Conservation (phyloP, 371 early-diverging fungal species). For the Chytridium lagenaria region DNA sequence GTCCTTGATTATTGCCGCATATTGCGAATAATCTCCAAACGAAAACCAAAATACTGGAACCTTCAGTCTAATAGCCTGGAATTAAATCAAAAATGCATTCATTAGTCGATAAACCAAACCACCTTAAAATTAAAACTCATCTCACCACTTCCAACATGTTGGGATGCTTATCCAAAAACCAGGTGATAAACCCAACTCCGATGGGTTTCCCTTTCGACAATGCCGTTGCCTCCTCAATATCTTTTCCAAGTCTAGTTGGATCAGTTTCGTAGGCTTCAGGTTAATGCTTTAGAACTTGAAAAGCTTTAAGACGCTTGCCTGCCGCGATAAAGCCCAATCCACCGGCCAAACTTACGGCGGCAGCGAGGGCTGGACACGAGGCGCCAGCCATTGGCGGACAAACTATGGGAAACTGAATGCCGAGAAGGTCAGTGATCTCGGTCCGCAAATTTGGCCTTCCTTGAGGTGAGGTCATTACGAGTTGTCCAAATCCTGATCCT, state of each 20-base stretch:
- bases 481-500: no score
- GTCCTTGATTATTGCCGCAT: background rate
- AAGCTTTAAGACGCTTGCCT: background rate
- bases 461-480: background rate
- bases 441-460: constrained; percentile 10
- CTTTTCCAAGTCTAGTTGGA: background rate
- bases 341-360: constrained; percentile 21
- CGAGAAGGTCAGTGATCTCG: constrained; percentile 25
- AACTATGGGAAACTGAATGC: constrained; percentile 21
- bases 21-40: constrained; percentile 18
- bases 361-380: constrained; percentile 13
- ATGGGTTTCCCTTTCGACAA: constrained; percentile 10
- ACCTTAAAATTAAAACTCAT: background rate
- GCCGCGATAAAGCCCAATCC: constrained; percentile 21
- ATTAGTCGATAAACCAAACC: background rate
- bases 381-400: constrained; percentile 35
- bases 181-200: constrained; percentile 29
- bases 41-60: constrained; percentile 32
- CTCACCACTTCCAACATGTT: constrained; percentile 26
- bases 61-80: constrained; percentile 7
- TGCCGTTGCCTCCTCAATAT: background rate
- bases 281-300: background rate
- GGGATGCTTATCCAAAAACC: constrained; percentile 3
- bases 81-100: background rate
- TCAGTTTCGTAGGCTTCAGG: constrained; percentile 10